A percentile compares a stretch with the other conserved stretches of the same genome.
These are phyloP conservation scores for Podospora pseudoanserina DNA, from an alignment of 495 filamentous ascomycete species.

Conservation along the genomic window DNA sequence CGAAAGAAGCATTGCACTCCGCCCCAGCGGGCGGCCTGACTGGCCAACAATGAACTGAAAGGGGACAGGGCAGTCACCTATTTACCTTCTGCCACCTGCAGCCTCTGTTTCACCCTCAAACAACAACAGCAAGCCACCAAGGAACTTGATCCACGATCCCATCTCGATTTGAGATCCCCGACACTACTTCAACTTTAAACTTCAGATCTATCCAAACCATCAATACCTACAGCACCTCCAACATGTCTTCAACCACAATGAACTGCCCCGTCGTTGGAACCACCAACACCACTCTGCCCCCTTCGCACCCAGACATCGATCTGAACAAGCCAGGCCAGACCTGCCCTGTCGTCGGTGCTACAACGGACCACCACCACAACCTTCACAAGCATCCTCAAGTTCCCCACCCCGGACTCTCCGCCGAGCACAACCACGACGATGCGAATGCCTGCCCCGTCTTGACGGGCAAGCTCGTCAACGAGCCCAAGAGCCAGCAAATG, in stretches of 20 bases:
- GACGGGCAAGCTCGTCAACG: constrained; percentile 35
- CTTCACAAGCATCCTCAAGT: constrained; percentile 44
- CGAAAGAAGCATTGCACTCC: neutral
- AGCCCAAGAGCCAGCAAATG: constrained; percentile 43
- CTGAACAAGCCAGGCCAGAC: constrained; percentile 10
- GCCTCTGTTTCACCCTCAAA: neutral
- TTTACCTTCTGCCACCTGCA: neutral
- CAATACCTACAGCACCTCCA: neutral
- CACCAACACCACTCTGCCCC: constrained; percentile 22
- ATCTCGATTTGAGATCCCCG: neutral
- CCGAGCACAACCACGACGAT: constrained; percentile 30
- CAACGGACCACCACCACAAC: constrained; percentile 44
- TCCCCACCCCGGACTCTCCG: constrained; percentile 22
- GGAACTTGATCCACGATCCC: neutral
- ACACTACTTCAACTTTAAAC: neutral
- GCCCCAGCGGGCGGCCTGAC: neutral
- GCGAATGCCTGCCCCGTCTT: constrained; percentile 46
- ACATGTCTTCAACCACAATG: constrained; percentile 18
- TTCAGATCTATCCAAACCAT: neutral
- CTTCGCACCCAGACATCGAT: constrained; percentile 10
- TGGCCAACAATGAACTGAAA: neutral
- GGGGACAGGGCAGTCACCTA: neutral
- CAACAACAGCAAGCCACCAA: neutral
- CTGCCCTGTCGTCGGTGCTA: constrained; percentile 41
- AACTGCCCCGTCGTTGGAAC: constrained; percentile 44